Evolutionary conservation across 441 rosid genomes (phyloP).

Genomic region (Pelargonium fulgidum): DNA sequence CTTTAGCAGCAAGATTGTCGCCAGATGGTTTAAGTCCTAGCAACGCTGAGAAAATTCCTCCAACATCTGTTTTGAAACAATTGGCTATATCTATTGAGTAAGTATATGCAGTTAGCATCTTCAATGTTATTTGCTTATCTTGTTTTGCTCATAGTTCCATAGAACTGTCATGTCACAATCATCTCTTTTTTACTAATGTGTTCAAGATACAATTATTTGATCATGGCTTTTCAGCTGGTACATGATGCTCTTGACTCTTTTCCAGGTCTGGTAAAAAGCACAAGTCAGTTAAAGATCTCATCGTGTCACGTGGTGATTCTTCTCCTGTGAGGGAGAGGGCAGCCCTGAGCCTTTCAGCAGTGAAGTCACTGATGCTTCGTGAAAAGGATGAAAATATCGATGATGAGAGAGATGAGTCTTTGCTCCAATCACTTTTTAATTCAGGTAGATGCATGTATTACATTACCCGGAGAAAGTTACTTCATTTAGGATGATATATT

Average conservation of each 20-base stretch:
- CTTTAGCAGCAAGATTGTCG: constrained; percentile 3
- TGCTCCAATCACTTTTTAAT: constrained; percentile 50
- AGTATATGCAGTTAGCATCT: constrained; percentile 29
- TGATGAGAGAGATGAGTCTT: constrained; percentile 37
- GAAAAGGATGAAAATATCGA: constrained; percentile 84
- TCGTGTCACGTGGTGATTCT: constrained; percentile 60
- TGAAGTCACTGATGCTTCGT: constrained; percentile 83
- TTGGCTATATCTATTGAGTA: constrained; percentile 78
- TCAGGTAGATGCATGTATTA: constrained; percentile 47
- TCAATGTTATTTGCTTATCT: constrained; percentile 7
- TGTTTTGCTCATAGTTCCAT: not conserved
- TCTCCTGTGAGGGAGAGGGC: constrained; percentile 82
- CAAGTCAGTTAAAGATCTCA: constrained; percentile 72
- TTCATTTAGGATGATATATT: constrained; percentile 7
- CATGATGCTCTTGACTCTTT: constrained; percentile 12
- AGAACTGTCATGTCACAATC: not conserved
- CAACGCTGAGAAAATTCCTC: constrained; percentile 57
- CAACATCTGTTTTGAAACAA: constrained; percentile 64
- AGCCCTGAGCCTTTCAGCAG: constrained; percentile 76
- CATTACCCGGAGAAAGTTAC: not conserved
- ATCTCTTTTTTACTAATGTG: not conserved
- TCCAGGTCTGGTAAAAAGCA: constrained; percentile 66
- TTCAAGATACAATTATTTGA: not conserved
- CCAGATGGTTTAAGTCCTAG: constrained; percentile 48
- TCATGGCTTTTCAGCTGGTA: not conserved